These are phyloP conservation scores for Candida ortonii DNA, from an alignment of 805 yeast genomes.

Conservation along the genomic window DNA sequence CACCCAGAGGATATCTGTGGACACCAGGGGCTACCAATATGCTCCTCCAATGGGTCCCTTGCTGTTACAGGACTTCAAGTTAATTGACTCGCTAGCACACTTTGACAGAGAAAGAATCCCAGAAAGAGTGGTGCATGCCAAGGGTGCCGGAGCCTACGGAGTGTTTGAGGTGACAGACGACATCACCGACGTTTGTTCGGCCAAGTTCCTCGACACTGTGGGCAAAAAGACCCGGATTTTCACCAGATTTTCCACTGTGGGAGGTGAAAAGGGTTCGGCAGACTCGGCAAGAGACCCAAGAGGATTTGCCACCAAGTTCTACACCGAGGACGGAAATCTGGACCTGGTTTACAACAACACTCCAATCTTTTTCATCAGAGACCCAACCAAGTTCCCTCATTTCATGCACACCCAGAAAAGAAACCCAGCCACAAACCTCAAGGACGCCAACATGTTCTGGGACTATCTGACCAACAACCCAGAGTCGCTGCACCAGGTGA, in stretches of 20 bases:
- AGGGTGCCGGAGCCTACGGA: conserved; percentile 91
- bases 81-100: conserved; percentile 80
- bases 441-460: conserved; percentile 83
- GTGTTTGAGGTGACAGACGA: conserved; percentile 85
- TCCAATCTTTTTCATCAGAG: conserved; percentile 81
- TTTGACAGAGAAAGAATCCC: conserved; percentile 90
- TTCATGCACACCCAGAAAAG: conserved; percentile 89
- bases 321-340: conserved; percentile 81
- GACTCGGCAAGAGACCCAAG: conserved; percentile 87
- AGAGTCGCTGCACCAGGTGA: conserved; percentile 73
- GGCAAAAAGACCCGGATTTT: conserved; percentile 78
- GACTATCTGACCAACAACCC: conserved; percentile 72
- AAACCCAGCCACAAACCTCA: conserved; percentile 75
- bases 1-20: conserved; percentile 68
- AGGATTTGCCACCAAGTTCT: conserved; percentile 77
- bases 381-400: conserved; percentile 82
- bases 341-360: conserved; percentile 87
- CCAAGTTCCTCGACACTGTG: conserved; percentile 65
- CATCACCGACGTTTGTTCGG: conserved; percentile 65
- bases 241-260: conserved; percentile 82
- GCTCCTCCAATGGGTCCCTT: conserved; percentile 59
- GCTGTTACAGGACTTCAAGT: conserved; percentile 74
- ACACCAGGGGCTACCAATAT: conserved; percentile 31
- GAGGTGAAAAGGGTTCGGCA: conserved; percentile 79
- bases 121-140: conserved; percentile 91